These are phyloP conservation scores for Ceratocystis harringtonii DNA, from an alignment of 2,329 filamentous ascomycete genomes.

Conservation along the genomic window DNA sequence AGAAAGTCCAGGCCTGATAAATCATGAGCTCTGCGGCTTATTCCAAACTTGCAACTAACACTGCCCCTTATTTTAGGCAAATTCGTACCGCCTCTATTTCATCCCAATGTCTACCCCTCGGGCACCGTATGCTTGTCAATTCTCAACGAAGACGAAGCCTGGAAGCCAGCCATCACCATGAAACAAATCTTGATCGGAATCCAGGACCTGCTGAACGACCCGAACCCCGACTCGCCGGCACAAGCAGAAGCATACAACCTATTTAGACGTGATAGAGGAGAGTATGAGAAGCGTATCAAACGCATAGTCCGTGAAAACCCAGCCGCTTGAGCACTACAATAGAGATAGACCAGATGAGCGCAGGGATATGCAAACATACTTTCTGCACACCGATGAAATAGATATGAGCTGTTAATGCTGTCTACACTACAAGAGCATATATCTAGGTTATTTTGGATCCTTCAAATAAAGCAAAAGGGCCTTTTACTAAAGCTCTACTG, in stretches of 20 bases:
- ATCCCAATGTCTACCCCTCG: conserved; percentile 96
- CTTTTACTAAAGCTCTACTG: background rate
- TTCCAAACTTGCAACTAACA: background rate
- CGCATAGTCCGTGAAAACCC: conserved; percentile 83
- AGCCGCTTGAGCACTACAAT: conserved; percentile 38
- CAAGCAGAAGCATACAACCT: conserved; percentile 96
- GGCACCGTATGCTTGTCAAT: conserved; percentile 96
- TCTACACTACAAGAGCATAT: background rate
- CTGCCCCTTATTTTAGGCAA: conserved; percentile 48
- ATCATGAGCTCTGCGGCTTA: background rate
- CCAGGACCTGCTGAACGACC: conserved; percentile 87
- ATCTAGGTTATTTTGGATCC: background rate
- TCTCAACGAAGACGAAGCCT: conserved; percentile 93
- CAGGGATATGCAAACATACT: background rate
- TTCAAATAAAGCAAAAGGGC: background rate
- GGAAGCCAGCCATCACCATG: conserved; percentile 96
- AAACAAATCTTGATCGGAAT: conserved; percentile 95
- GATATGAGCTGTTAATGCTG: too few species aligned
- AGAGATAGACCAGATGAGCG: background rate
- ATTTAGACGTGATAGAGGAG: conserved; percentile 74
- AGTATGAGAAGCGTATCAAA: conserved; percentile 79
- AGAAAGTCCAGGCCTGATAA: background rate
- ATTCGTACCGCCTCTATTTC: conserved; percentile 89
- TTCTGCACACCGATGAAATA: too few species aligned
- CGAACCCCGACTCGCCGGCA: conserved; percentile 90